Evolutionary conservation across 2,329 filamentous ascomycete species (phyloP).

Genomic region (Fusarium transvaalense): DNA sequence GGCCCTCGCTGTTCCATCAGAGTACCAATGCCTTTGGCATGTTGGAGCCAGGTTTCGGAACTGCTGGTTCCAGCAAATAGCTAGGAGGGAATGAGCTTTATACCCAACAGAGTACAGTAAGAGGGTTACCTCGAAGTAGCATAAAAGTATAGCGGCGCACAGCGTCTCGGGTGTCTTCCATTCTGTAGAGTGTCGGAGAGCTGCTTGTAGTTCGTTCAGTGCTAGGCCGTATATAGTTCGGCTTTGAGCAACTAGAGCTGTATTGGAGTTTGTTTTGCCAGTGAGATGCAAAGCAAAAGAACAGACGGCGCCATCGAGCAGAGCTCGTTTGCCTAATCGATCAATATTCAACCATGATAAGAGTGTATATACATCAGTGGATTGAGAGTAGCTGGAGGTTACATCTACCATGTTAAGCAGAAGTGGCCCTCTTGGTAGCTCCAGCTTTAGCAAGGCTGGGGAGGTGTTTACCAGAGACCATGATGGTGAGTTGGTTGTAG

Average conservation of each 20-base stretch:
- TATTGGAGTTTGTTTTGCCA: slow-evolving; percentile 52
- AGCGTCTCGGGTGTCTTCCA: slow-evolving; percentile 59
- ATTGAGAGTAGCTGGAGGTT: slow-evolving; percentile 32
- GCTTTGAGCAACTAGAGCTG: slow-evolving; percentile 51
- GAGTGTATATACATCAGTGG: slow-evolving; percentile 44
- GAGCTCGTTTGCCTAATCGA: slow-evolving; percentile 52
- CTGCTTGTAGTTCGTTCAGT: slow-evolving; percentile 52
- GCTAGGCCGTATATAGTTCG: slow-evolving; percentile 56
- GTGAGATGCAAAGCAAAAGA: slow-evolving; percentile 55
- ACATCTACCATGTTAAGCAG: slow-evolving; percentile 51
- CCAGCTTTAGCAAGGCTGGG: slow-evolving; percentile 28
- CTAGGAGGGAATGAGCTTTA: slow-evolving; percentile 44
- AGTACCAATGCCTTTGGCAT: slow-evolving; percentile 55
- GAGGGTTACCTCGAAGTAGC: slow-evolving; percentile 55
- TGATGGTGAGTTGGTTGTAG: slow-evolving; percentile 3
- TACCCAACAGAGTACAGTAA: background rate
- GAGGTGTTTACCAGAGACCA: slow-evolving; percentile 20
- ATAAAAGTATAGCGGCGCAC: slow-evolving; percentile 57
- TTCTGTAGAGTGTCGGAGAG: slow-evolving; percentile 54
- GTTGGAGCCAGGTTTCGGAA: slow-evolving; percentile 55
- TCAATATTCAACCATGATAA: slow-evolving; percentile 47
- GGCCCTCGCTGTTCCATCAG: slow-evolving; percentile 57
- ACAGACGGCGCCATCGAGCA: slow-evolving; percentile 56
- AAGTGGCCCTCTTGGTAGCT: slow-evolving; percentile 49
- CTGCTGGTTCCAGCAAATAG: slow-evolving; percentile 57